Evolutionary conservation across 495 filamentous ascomycete genomes (phyloP).

Genomic region (Penicillium silybi): DNA sequence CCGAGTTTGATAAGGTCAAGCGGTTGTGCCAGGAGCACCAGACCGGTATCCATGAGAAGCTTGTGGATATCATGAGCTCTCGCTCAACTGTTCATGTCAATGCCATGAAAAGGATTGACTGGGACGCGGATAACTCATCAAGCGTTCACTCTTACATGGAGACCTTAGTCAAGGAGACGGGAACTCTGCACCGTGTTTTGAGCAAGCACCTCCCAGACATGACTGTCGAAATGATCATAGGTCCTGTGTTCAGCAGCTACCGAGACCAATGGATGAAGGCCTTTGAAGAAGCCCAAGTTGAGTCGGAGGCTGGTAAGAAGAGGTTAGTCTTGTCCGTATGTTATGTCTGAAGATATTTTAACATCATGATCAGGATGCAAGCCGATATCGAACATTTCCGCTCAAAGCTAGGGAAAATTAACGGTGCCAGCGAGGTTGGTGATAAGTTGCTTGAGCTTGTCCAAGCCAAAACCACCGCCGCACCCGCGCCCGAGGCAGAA

Average conservation of each 20-base stretch:
- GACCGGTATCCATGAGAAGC: slow-evolving; percentile 86
- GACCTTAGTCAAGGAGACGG: slow-evolving; percentile 82
- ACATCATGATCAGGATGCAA: slow-evolving; percentile 59
- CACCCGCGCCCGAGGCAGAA: neutral
- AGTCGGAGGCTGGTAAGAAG: slow-evolving; percentile 61
- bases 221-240: slow-evolving; percentile 82
- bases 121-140: slow-evolving; percentile 51
- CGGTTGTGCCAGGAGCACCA: slow-evolving; percentile 91
- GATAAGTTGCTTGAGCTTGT: slow-evolving; percentile 65
- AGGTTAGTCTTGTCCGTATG: slow-evolving; percentile 52
- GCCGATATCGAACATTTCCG: slow-evolving; percentile 77
- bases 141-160: slow-evolving; percentile 79
- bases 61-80: slow-evolving; percentile 92
- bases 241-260: slow-evolving; percentile 82
- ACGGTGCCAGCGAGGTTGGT: slow-evolving; percentile 71
- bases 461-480: slow-evolving; percentile 49
- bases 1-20: slow-evolving; percentile 90
- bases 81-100: slow-evolving; percentile 68
- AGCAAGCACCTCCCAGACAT: slow-evolving; percentile 78
- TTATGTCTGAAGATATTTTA: slow-evolving; percentile 1
- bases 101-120: slow-evolving; percentile 71
- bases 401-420: slow-evolving; percentile 67
- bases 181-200: slow-evolving; percentile 81
- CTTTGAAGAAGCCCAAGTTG: slow-evolving; percentile 62
- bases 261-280: slow-evolving; percentile 76